These are phyloP conservation scores for Fabrea salina DNA, from an alignment of 169 alveolate genomes.

Conservation along the genomic window DNA sequence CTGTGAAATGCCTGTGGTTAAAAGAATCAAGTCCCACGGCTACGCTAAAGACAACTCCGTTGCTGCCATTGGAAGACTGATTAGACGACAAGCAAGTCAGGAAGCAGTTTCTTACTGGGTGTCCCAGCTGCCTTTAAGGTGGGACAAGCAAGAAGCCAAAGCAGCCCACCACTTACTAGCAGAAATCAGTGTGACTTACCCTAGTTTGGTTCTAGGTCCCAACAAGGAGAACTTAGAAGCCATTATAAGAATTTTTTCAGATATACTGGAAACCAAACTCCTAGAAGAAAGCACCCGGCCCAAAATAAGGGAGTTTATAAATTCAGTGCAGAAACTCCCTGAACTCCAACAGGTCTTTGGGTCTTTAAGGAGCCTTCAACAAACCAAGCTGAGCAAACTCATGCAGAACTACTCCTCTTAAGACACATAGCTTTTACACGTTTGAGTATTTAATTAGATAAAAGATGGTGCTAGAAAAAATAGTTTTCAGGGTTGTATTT, in stretches of 20 bases:
- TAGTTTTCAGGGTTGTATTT: too few species aligned
- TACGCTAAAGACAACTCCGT: constrained; percentile 80
- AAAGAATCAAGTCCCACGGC: constrained; percentile 59
- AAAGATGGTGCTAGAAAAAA: too few species aligned
- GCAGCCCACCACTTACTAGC: constrained; percentile 54
- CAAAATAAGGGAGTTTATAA: not conserved
- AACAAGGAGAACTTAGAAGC: not conserved
- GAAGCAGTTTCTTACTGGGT: constrained; percentile 53
- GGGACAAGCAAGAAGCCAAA: constrained; percentile 63
- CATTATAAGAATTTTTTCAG: not conserved
- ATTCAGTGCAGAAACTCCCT: too few species aligned
- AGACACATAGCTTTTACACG: too few species aligned
- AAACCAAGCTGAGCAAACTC: too few species aligned
- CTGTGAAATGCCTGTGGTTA: constrained; percentile 39
- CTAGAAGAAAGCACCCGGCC: not conserved
- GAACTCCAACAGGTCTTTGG: too few species aligned
- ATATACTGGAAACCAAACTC: not conserved
- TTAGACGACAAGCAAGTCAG: constrained; percentile 44
- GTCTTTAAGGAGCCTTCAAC: too few species aligned
- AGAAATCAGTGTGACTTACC: constrained; percentile 22
- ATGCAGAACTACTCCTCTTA: too few species aligned
- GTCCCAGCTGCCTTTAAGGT: constrained; percentile 52
- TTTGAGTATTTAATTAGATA: too few species aligned
- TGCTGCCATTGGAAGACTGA: constrained; percentile 75
- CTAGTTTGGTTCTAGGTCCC: not conserved